A percentile compares a stretch with the other conserved stretches of the same genome.
Evolutionary conservation across 345 rosid genomes (phyloP).

Genomic region (Eucalyptus virginea): DNA sequence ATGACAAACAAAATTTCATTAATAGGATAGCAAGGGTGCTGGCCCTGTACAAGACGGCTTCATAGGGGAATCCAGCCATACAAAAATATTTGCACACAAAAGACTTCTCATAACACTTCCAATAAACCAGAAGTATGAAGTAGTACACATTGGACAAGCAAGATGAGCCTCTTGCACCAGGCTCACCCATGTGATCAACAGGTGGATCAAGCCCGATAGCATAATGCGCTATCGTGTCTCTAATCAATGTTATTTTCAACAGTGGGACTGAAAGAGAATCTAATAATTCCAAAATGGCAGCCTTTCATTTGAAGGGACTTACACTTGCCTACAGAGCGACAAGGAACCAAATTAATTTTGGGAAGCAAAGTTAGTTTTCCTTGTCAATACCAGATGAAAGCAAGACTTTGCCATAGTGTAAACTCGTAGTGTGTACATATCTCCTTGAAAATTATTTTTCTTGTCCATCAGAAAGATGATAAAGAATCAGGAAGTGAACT

Average conservation of each 20-base stretch:
- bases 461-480: background rate
- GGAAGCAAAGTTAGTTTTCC: background rate
- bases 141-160: background rate
- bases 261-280: background rate
- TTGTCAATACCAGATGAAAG: background rate
- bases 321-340: background rate
- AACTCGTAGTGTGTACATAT: background rate
- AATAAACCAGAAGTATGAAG: background rate
- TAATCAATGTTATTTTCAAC: background rate
- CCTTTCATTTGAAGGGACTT: background rate
- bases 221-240: background rate
- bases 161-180: background rate
- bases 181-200: background rate
- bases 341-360: background rate
- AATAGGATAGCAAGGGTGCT: background rate
- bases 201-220: background rate
- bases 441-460: background rate
- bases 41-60: background rate
- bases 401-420: background rate
- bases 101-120: background rate
- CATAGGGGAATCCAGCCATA: background rate
- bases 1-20: background rate
- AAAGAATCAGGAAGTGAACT: background rate
- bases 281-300: background rate
- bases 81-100: background rate